phyloP scores from a whole-genome alignment of 1,284 basidiomycete genomes.

The Apiotrichum veenhuisii region DNA sequence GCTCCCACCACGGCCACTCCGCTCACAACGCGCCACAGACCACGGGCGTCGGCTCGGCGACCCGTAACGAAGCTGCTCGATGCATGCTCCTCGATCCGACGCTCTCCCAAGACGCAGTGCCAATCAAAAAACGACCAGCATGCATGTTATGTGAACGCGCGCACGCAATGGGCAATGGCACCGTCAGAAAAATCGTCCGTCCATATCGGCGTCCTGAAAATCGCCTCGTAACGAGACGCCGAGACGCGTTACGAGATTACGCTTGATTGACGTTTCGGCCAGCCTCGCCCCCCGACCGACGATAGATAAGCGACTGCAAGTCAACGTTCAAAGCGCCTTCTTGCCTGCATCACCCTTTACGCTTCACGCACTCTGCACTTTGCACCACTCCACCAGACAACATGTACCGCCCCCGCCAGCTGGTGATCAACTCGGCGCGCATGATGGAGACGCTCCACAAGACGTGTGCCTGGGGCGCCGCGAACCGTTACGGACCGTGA shows the following conservation, averaged over 20 bases:
- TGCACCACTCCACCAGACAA: neutral
- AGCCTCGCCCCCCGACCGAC: neutral
- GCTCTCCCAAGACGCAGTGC: no score
- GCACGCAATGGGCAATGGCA: no score
- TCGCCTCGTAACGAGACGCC: neutral
- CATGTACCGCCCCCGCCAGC: slow-evolving; percentile 9
- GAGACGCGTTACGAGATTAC: neutral
- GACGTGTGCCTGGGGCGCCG: slow-evolving; percentile 29
- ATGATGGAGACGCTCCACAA: slow-evolving; percentile 32
- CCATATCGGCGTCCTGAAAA: neutral
- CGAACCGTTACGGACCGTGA: slow-evolving; percentile 4
- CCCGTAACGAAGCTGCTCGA: no score
- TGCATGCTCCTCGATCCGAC: no score
- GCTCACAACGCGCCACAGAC: no score
- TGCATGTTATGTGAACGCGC: no score
- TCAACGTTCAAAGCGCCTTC: no score
- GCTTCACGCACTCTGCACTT: neutral
- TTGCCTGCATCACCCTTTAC: no score
- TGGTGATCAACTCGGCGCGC: slow-evolving; percentile 23
- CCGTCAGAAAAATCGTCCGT: no score
- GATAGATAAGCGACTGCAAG: neutral
- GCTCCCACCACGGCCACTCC: no score
- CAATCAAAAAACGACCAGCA: no score
- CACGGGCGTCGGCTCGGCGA: no score
- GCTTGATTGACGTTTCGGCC: neutral